phyloP scores from a whole-genome alignment of 352 stramenopile species.

The Globisporangium paroecandrum region DNA sequence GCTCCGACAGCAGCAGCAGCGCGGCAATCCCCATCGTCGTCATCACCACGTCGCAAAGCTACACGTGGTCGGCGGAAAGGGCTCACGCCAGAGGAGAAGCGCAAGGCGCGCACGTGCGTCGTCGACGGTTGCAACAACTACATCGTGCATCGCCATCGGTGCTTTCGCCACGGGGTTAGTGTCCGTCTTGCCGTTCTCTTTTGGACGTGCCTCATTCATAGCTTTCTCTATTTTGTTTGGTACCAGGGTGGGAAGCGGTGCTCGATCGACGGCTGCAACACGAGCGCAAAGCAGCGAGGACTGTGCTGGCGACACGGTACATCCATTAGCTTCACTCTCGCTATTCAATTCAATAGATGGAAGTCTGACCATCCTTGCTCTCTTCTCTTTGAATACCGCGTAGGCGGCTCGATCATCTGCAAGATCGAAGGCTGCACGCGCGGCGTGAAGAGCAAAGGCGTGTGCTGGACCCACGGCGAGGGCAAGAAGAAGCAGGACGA shows the following conservation, averaged over 20 bases:
- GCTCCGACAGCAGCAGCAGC: background rate
- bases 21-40: background rate
- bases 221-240: background rate
- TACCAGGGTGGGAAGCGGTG: conserved; percentile 37
- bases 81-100: conserved; percentile 31
- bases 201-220: background rate
- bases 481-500: conserved; percentile 9
- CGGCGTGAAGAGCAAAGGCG: conserved; percentile 25
- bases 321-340: conserved; percentile 10
- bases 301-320: conserved; percentile 27
- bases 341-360: background rate
- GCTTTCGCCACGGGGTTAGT: conserved; percentile 36
- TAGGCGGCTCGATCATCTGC: conserved; percentile 29
- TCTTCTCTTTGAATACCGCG: background rate
- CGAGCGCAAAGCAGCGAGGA: conserved; percentile 28
- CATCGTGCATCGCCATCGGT: conserved; percentile 43
- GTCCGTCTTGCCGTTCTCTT: background rate
- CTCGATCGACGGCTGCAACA: conserved; percentile 24
- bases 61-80: conserved; percentile 1
- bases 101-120: conserved; percentile 29
- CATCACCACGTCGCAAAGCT: background rate
- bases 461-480: conserved; percentile 20
- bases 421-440: conserved; percentile 23
- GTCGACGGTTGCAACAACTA: conserved; percentile 40
- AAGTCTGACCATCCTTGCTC: background rate